These are phyloP conservation scores for Rhynchospora breviuscula DNA, from an alignment of 176 grass and related monocot species.

Conservation along the genomic window DNA sequence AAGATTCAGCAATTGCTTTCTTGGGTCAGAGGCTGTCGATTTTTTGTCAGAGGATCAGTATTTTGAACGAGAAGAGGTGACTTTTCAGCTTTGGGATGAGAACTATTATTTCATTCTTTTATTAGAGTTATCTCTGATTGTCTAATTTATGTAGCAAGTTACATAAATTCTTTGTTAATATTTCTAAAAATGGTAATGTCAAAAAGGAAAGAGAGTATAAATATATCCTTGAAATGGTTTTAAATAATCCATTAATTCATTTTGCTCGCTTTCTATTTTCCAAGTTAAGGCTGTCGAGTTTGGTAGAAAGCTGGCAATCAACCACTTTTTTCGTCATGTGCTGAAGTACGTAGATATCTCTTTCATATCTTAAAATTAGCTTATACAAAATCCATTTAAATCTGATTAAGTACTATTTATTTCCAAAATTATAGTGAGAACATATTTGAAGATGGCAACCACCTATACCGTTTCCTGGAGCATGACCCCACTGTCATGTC, in stretches of 20 bases:
- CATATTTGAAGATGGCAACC: conserved; percentile 91
- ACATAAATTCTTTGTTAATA: conserved; percentile 10
- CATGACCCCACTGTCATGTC: conserved; percentile 70
- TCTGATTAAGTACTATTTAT: not conserved
- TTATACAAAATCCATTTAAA: conserved; percentile 11
- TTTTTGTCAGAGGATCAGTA: conserved; percentile 95
- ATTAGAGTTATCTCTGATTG: conserved; percentile 13
- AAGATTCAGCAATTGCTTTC: conserved; percentile 92
- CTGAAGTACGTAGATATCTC: conserved; percentile 47
- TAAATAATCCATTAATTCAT: not conserved
- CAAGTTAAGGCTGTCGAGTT: conserved; percentile 79
- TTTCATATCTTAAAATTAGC: not conserved
- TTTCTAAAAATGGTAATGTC: not conserved
- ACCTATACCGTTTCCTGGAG: conserved; percentile 79
- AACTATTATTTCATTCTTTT: not conserved
- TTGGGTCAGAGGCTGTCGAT: conserved; percentile 83
- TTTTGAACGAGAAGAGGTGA: conserved; percentile 86
- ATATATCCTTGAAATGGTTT: not conserved
- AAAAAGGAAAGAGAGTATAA: not conserved
- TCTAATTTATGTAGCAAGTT: not conserved
- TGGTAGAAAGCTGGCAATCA: conserved; percentile 76
- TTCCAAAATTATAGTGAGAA: conserved; percentile 59
- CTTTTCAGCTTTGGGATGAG: not conserved
- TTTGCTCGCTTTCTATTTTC: conserved; percentile 11
- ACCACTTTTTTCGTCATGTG: conserved; percentile 78